Percentiles rank a stretch among this genome's conserved stretches.
These are phyloP conservation scores for Salinomyces thailandicus DNA, from an alignment of 2,329 filamentous ascomycete species.

Conservation along the genomic window DNA sequence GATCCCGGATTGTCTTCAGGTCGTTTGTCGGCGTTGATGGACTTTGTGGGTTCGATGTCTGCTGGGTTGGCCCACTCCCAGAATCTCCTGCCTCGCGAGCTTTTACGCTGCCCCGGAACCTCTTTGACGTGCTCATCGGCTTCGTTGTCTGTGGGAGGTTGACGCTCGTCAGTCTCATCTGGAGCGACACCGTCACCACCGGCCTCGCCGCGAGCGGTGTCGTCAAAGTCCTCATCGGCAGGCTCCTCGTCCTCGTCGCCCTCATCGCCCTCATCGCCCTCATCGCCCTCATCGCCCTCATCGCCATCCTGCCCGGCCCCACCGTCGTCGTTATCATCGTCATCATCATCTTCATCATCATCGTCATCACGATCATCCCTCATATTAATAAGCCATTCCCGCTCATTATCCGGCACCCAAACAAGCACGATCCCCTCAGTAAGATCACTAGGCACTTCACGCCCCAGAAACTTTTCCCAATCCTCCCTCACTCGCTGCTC, in stretches of 20 bases:
- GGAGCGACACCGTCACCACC: not conserved
- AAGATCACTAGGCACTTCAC: not conserved
- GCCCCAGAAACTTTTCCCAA: too few species aligned
- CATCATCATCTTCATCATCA: not conserved
- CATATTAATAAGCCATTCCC: not conserved
- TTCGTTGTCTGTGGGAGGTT: too few species aligned
- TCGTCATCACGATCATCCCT: not conserved
- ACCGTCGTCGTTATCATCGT: not conserved
- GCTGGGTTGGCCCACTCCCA: not conserved
- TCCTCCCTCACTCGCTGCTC: not conserved
- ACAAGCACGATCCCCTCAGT: not conserved
- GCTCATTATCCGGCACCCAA: not conserved
- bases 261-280: too few species aligned
- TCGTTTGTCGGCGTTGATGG: not conserved
- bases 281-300: too few species aligned
- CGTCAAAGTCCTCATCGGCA: not conserved
- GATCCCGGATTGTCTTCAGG: not conserved
- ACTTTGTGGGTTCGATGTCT: too few species aligned
- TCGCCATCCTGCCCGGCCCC: not conserved
- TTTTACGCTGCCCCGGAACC: not conserved
- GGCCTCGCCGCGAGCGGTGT: not conserved
- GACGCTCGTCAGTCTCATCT: not conserved
- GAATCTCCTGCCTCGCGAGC: not conserved
- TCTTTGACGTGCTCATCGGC: not conserved
- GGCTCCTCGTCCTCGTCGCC: not conserved